Evolutionary conservation across 2,329 filamentous ascomycete species (phyloP).

Genomic region (Venturia asperata): DNA sequence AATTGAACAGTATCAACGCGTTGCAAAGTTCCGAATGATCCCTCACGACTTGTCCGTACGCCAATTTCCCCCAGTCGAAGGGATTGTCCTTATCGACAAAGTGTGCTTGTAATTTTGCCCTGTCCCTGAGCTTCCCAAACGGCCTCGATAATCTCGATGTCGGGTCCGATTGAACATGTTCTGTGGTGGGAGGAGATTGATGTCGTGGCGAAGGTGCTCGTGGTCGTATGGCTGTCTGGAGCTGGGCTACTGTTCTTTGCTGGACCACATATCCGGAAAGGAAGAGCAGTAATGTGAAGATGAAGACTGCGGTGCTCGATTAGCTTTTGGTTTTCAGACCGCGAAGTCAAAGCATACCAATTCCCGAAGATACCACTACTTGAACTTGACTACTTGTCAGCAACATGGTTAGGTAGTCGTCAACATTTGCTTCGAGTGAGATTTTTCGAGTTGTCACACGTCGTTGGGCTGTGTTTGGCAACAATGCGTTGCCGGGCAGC

Average conservation of each 20-base stretch:
- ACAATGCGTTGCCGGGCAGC: slow-evolving; percentile 4
- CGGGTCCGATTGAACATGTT: slow-evolving; percentile 1
- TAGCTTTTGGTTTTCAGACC: neutral
- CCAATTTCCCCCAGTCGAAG: slow-evolving; percentile 41
- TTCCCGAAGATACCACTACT: slow-evolving; percentile 54
- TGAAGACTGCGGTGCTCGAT: slow-evolving; percentile 40
- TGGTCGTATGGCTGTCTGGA: slow-evolving; percentile 51
- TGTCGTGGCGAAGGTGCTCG: slow-evolving; percentile 17
- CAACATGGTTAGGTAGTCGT: slow-evolving; percentile 42
- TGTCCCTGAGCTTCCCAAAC: slow-evolving; percentile 15
- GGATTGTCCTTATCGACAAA: neutral
- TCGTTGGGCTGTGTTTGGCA: slow-evolving; percentile 6
- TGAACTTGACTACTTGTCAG: slow-evolving; percentile 66
- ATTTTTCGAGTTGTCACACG: neutral
- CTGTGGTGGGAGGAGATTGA: slow-evolving; percentile 7
- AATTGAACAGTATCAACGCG: slow-evolving; percentile 44
- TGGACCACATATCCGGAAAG: slow-evolving; percentile 82
- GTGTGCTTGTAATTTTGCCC: slow-evolving; percentile 16
- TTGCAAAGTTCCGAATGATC: slow-evolving; percentile 43
- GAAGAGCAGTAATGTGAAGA: slow-evolving; percentile 78
- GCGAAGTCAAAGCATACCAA: slow-evolving; percentile 44
- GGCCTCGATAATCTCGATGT: slow-evolving; percentile 11
- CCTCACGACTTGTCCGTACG: slow-evolving; percentile 42
- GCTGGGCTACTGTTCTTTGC: slow-evolving; percentile 71
- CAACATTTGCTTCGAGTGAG: neutral